phyloP scores from a whole-genome alignment of 306 rosid species.

The Amphicarpaea edgeworthii region DNA sequence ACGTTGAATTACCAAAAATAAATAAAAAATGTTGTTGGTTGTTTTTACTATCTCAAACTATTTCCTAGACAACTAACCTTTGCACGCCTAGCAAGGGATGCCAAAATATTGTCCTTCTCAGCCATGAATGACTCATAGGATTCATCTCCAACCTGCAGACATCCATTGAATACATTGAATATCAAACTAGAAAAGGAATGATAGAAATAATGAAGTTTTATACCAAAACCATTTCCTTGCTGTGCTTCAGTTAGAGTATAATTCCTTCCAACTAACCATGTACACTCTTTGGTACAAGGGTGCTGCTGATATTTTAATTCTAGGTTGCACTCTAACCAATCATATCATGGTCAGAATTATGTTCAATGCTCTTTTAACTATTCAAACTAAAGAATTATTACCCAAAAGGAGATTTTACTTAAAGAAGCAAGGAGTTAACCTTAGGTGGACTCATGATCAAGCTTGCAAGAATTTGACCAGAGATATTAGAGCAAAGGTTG shows the following conservation, averaged over 20 bases:
- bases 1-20: no score
- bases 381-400: background rate
- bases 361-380: constrained; percentile 5
- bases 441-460: constrained; percentile 94
- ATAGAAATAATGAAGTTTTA: background rate
- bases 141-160: constrained; percentile 87
- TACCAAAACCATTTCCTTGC: background rate
- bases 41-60: constrained; percentile 1
- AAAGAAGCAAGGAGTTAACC: constrained; percentile 55
- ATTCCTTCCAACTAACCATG: background rate
- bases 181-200: constrained; percentile 16
- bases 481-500: constrained; percentile 90
- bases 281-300: background rate
- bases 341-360: background rate
- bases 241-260: background rate
- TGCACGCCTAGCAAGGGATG: constrained; percentile 90
- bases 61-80: constrained; percentile 62
- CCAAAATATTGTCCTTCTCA: constrained; percentile 81
- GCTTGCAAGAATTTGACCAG: constrained; percentile 92
- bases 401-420: background rate
- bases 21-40: background rate
- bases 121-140: constrained; percentile 71
- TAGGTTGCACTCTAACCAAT: constrained; percentile 3
- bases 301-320: background rate
- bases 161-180: constrained; percentile 35